A percentile compares a stretch with the other conserved stretches of the same genome.
phyloP scores from a whole-genome alignment of 371 early-diverging fungal species.

The Thermomucor indicae-seudaticae region DNA sequence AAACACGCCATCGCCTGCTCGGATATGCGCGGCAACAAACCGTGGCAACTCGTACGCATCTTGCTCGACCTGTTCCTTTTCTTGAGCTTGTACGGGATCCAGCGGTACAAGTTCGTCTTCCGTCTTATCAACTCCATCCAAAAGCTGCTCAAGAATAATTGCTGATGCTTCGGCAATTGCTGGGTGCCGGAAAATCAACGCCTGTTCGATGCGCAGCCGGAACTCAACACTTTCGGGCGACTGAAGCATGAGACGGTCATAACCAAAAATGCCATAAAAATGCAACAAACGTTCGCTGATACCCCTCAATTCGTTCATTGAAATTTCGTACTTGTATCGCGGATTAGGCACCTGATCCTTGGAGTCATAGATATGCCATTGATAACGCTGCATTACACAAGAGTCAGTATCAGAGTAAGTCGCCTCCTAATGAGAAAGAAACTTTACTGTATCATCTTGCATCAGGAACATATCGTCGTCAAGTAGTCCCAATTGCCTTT shows the following conservation, averaged over 20 bases:
- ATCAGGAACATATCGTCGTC: conserved; percentile 22
- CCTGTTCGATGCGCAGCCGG: conserved; percentile 19
- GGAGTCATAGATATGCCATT: conserved; percentile 21
- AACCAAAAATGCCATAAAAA: conserved; percentile 28
- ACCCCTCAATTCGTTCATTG: conserved; percentile 9
- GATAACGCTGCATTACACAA: conserved; percentile 14
- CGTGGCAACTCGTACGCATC: conserved; percentile 11
- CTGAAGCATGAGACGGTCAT: conserved; percentile 14
- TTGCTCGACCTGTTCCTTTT: conserved; percentile 8
- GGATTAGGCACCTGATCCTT: conserved; percentile 9
- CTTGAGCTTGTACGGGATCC: conserved; percentile 17
- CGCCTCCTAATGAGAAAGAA: background rate
- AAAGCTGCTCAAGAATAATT: conserved; percentile 18
- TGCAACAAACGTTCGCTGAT: conserved; percentile 18
- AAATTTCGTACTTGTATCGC: conserved; percentile 21
- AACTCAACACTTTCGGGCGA: conserved; percentile 15
- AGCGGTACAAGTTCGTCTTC: conserved; percentile 13
- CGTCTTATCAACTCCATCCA: conserved; percentile 11
- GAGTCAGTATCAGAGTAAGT: background rate
- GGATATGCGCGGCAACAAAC: conserved; percentile 33
- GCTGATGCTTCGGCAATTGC: conserved; percentile 17
- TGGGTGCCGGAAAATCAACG: conserved; percentile 18
- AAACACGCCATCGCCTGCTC: conserved; percentile 34
- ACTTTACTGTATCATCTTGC: conserved; percentile 23
- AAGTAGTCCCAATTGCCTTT: conserved; percentile 8